Evolutionary conservation across 441 rosid genomes (phyloP).

Genomic region (Dalechampia spathulata): DNA sequence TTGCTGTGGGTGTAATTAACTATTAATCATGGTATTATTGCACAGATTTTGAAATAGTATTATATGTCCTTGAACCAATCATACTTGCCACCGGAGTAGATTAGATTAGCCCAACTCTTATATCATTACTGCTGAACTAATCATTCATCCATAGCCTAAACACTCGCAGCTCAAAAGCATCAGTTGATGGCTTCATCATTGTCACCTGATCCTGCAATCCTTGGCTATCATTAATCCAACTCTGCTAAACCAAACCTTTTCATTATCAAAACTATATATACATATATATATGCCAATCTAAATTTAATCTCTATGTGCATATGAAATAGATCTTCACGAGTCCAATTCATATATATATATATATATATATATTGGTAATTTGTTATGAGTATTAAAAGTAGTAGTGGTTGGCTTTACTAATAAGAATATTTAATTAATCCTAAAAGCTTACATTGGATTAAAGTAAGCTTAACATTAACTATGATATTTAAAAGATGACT

Average conservation of each 20-base stretch:
- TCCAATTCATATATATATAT: too few relatives aligned
- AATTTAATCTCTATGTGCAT: too few relatives aligned
- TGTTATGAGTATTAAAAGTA: too few relatives aligned
- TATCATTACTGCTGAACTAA: neutral
- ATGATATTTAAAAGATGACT: conserved; percentile 3
- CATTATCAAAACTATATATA: neutral
- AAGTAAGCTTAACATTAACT: conserved; percentile 2
- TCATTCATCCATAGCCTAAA: conserved; percentile 5
- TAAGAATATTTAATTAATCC: neutral
- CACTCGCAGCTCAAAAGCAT: conserved; percentile 18
- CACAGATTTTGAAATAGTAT: too few relatives aligned
- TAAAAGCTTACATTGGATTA: neutral
- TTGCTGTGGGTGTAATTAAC: too few relatives aligned
- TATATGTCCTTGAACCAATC: too few relatives aligned
- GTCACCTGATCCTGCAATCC: conserved; percentile 27
- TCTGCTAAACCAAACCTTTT: conserved; percentile 6
- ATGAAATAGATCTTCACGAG: too few relatives aligned
- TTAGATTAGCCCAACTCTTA: neutral
- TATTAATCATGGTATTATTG: too few relatives aligned
- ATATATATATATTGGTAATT: too few relatives aligned
- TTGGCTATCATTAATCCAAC: conserved; percentile 28
- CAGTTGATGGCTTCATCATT: conserved; percentile 29
- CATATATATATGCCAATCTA: too few relatives aligned
- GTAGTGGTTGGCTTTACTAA: too few relatives aligned
- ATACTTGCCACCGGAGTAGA: too few relatives aligned